Conservation (phyloP, 2,329 filamentous ascomycete species). For the Fusarium torreyae region DNA sequence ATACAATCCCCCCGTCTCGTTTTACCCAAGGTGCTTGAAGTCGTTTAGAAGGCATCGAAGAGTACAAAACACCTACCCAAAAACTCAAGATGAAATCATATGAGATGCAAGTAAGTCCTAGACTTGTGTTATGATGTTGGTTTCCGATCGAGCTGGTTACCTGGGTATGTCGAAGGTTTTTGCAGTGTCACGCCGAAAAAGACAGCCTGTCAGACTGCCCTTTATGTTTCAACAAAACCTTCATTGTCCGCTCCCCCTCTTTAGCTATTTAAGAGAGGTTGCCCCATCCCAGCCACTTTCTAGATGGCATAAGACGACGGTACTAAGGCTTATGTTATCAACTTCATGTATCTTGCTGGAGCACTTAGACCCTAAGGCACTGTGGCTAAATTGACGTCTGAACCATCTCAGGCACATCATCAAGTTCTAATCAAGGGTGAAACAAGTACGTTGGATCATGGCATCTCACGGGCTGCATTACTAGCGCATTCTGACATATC, state of each 20-base stretch:
- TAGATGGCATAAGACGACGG: no score
- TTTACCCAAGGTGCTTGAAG: not conserved
- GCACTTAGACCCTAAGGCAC: conserved; percentile 3
- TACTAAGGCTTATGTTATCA: not conserved
- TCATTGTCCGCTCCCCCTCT: not conserved
- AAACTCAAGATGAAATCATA: not conserved
- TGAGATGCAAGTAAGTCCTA: no score
- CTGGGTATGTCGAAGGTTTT: no score
- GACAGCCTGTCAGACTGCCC: no score
- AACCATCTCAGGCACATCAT: conserved; percentile 21
- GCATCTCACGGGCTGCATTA: not conserved
- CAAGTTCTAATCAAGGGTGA: conserved; percentile 29
- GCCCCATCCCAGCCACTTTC: no score
- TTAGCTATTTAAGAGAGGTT: not conserved
- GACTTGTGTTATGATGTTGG: no score
- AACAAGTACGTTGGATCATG: conserved; percentile 31
- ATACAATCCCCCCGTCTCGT: not conserved
- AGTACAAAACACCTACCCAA: not conserved
- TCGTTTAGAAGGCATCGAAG: not conserved
- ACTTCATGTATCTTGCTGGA: not conserved
- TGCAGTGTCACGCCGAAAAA: no score
- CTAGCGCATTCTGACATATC: not conserved
- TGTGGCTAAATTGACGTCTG: conserved; percentile 15
- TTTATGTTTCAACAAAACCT: no score
- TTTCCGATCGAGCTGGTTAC: no score